Conservation (phyloP, 208 protist genomes). For the Kentomonas sorsogonicus region DNA sequence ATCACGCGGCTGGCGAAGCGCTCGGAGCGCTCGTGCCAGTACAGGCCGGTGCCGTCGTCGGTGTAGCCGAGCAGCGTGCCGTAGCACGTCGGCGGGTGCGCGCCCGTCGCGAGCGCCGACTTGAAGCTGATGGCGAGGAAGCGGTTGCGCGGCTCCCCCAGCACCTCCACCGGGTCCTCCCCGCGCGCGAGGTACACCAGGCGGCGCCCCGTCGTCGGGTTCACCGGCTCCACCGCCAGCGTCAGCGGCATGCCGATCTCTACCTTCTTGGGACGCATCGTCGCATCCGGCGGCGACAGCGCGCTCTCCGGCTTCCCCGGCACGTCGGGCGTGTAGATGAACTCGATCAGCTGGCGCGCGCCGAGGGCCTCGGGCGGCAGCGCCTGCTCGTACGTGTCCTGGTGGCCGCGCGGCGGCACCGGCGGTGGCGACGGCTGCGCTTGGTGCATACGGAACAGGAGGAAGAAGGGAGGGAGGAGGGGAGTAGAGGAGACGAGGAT, state of each 20-base stretch:
- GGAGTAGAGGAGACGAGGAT: neutral
- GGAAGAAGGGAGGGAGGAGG: neutral
- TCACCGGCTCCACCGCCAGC: constrained; percentile 40
- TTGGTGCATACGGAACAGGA: neutral
- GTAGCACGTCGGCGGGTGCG: constrained; percentile 24
- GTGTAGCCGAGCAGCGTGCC: constrained; percentile 74
- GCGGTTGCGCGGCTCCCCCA: constrained; percentile 31
- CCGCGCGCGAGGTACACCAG: constrained; percentile 53
- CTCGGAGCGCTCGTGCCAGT: constrained; percentile 69
- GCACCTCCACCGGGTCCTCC: constrained; percentile 26
- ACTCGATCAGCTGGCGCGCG: constrained; percentile 38
- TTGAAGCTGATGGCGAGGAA: constrained; percentile 44
- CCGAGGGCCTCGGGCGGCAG: constrained; percentile 32
- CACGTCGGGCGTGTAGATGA: constrained; percentile 21
- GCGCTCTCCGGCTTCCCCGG: constrained; percentile 16
- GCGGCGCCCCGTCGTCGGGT: constrained; percentile 30
- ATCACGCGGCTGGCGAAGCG: constrained; percentile 48
- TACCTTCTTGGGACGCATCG: constrained; percentile 14
- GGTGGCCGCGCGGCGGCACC: constrained; percentile 14
- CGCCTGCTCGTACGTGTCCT: constrained; percentile 24
- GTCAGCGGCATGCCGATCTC: constrained; percentile 40
- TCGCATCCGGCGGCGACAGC: constrained; percentile 22
- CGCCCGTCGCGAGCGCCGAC: constrained; percentile 1
- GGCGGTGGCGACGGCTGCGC: neutral
- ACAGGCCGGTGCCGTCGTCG: constrained; percentile 59